These are phyloP conservation scores for Stylonectria norvegica DNA, from an alignment of 2,329 filamentous ascomycete genomes.

Conservation along the genomic window DNA sequence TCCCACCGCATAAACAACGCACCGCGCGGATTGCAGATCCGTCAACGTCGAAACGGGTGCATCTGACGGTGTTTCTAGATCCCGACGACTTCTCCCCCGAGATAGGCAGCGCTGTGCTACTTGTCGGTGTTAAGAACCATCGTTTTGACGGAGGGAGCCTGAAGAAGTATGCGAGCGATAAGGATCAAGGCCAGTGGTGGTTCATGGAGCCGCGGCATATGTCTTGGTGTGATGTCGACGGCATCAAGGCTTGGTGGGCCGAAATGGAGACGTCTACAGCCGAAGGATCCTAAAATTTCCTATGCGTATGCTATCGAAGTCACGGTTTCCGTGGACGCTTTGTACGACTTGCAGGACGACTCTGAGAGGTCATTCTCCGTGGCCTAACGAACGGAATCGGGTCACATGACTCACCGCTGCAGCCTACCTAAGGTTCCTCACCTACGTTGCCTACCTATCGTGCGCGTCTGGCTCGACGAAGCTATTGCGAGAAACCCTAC, in stretches of 20 bases:
- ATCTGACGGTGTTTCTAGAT: slow-evolving; percentile 53
- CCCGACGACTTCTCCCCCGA: slow-evolving; percentile 45
- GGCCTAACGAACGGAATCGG: too few species aligned
- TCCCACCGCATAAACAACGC: slow-evolving; percentile 51
- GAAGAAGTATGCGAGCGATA: slow-evolving; percentile 44
- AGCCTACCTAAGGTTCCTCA: too few species aligned
- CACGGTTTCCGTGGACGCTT: too few species aligned
- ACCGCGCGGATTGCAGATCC: slow-evolving; percentile 50
- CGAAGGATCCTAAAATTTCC: neutral
- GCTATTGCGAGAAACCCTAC: too few species aligned
- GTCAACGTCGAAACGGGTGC: slow-evolving; percentile 50
- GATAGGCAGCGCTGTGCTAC: slow-evolving; percentile 48
- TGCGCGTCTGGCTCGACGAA: too few species aligned
- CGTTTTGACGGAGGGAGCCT: slow-evolving; percentile 47
- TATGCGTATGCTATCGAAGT: too few species aligned
- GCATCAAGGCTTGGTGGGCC: slow-evolving; percentile 46
- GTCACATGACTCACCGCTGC: too few species aligned
- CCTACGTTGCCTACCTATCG: too few species aligned
- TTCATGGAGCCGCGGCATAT: slow-evolving; percentile 45
- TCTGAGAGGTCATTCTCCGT: too few species aligned
- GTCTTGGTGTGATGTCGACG: slow-evolving; percentile 48
- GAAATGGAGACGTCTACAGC: slow-evolving; percentile 21
- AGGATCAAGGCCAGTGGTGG: slow-evolving; percentile 45
- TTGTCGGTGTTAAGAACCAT: slow-evolving; percentile 57
- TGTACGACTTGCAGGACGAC: too few species aligned